phyloP scores from a whole-genome alignment of 495 filamentous ascomycete species.

The Annulohypoxylon maeteangense region DNA sequence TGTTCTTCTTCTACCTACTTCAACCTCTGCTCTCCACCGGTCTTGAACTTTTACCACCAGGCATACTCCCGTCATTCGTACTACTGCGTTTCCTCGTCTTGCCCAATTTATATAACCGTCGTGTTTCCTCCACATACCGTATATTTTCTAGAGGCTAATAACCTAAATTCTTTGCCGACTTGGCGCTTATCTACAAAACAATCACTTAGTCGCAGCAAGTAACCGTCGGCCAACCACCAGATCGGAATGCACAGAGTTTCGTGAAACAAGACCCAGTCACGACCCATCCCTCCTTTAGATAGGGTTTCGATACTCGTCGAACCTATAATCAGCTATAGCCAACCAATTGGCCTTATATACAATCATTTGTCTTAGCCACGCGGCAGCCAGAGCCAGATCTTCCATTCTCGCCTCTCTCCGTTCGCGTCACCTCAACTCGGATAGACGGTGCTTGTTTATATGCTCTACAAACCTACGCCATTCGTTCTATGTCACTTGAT shows the following conservation, averaged over 20 bases:
- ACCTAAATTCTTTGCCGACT: slow-evolving; percentile 14
- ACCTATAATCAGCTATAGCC: slow-evolving; percentile 7
- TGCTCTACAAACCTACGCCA: background rate
- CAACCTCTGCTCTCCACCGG: slow-evolving; percentile 28
- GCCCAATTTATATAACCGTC: background rate
- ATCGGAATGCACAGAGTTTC: slow-evolving; percentile 36
- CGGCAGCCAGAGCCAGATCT: slow-evolving; percentile 12
- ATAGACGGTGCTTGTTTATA: background rate
- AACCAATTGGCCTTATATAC: slow-evolving; percentile 24
- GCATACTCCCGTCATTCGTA: slow-evolving; percentile 26
- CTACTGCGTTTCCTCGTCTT: background rate
- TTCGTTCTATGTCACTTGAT: background rate
- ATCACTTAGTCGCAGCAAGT: slow-evolving; percentile 11
- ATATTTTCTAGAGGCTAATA: background rate
- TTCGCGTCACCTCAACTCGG: background rate
- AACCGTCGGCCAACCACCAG: slow-evolving; percentile 28
- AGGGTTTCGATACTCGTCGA: slow-evolving; percentile 28
- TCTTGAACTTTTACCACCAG: background rate
- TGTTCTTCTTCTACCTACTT: background rate
- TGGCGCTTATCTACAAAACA: background rate
- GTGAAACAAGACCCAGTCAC: slow-evolving; percentile 30
- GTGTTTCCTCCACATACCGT: background rate
- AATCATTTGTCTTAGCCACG: slow-evolving; percentile 26
- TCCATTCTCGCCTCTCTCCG: background rate
- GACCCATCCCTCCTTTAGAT: slow-evolving; percentile 9